These are phyloP conservation scores for Erysiphe neolycopersici DNA, from an alignment of 2,329 filamentous ascomycete species.

Conservation along the genomic window DNA sequence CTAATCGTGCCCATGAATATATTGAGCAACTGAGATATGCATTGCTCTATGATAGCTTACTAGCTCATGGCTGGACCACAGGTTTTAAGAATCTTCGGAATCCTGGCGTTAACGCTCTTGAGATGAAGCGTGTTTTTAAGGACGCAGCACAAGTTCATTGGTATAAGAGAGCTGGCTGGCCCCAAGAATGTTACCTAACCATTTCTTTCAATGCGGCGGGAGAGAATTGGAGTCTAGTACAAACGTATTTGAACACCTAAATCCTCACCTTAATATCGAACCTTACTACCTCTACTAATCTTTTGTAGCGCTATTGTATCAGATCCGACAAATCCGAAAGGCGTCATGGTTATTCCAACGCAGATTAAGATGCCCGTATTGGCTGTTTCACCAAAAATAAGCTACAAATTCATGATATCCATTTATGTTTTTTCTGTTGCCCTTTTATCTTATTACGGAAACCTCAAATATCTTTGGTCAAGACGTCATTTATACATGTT, in stretches of 20 bases:
- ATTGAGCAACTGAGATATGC: slow-evolving; percentile 35
- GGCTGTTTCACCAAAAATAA: slow-evolving; percentile 7
- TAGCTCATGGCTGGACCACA: slow-evolving; percentile 28
- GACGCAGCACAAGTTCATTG: slow-evolving; percentile 31
- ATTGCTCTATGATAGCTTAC: slow-evolving; percentile 33
- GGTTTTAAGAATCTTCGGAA: slow-evolving; percentile 29
- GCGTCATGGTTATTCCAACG: background rate
- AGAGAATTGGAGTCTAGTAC: slow-evolving; percentile 55
- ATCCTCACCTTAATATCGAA: background rate
- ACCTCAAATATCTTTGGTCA: slow-evolving; percentile 13
- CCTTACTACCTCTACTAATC: background rate
- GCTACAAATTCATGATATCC: slow-evolving; percentile 13
- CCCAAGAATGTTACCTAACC: slow-evolving; percentile 42
- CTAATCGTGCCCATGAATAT: slow-evolving; percentile 26
- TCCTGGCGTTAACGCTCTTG: slow-evolving; percentile 22
- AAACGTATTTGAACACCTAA: slow-evolving; percentile 19
- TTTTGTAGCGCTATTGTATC: background rate
- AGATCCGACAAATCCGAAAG: slow-evolving; percentile 1
- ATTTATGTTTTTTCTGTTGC: slow-evolving; percentile 15
- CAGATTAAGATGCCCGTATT: slow-evolving; percentile 8
- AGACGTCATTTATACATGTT: slow-evolving; percentile 8
- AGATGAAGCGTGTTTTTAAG: slow-evolving; percentile 30
- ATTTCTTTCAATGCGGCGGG: slow-evolving; percentile 43
- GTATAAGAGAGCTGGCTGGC: slow-evolving; percentile 48
- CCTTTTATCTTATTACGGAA: slow-evolving; percentile 15